Conservation (phyloP, 2,329 filamentous ascomycete genomes). For the Immersiporthe knoxdaviesiana region DNA sequence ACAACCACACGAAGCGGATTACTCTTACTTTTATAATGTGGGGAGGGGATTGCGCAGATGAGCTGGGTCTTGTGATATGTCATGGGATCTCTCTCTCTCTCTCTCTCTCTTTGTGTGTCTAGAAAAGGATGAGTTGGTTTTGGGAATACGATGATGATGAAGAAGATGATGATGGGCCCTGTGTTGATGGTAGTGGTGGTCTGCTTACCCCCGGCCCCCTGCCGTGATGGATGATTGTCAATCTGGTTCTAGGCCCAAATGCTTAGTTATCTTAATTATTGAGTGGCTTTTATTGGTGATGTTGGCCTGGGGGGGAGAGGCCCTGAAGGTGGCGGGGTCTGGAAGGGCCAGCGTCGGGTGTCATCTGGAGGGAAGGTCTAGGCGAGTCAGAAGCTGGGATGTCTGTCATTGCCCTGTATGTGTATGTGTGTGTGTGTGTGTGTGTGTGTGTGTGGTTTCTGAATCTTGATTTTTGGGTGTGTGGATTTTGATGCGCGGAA, state of each 20-base stretch:
- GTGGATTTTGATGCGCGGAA: neutral
- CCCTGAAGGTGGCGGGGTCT: neutral
- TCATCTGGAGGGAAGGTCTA: neutral
- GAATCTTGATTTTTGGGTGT: neutral
- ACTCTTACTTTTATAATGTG: neutral
- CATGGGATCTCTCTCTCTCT: constrained; percentile 9
- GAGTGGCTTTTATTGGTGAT: neutral
- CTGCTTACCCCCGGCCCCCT: neutral
- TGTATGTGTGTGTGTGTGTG: no score
- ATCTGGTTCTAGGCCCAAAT: neutral
- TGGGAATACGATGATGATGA: no score
- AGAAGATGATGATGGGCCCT: no score
- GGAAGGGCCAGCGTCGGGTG: neutral
- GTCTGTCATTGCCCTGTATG: neutral
- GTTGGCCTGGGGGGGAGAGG: no score
- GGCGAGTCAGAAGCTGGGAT: neutral
- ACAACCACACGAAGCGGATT: neutral
- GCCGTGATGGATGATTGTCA: neutral
- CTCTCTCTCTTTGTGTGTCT: no score
- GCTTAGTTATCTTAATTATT: neutral
- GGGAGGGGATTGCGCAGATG: constrained; percentile 2
- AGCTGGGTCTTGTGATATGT: constrained; percentile 14
- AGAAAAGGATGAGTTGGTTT: neutral
- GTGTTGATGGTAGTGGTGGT: neutral
- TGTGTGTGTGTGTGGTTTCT: neutral